Base-by-base conservation (phyloP, 805 yeast genomes). In the Cyberlindnera nakhonratchasimensis region DNA sequence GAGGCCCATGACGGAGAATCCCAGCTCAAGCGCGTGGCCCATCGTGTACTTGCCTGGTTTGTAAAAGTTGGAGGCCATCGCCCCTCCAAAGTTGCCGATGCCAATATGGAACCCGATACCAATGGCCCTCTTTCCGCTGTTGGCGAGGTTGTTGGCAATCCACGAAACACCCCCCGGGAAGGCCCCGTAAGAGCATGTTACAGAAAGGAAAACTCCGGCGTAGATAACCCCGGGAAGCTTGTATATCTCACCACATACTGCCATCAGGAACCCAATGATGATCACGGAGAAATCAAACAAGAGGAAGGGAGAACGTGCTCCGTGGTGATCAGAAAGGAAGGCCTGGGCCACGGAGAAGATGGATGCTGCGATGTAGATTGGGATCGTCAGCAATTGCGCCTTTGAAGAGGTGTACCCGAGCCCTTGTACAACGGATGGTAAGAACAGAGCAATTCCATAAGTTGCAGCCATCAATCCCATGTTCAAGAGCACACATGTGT, bases 361-460 rank as follows among this genome's bases (percentile, higher is more conserved):
- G 2, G 66, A 61, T 3, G 68, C 69, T 14, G 58, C 60, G 14
- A 63, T 50, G 48, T 70, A 70, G 3, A 68, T 58, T 2, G 75
- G 75, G 20, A 69, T 65, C 2, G 73, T 62, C 68, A 71, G 52
- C 22, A 69, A 57, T 52, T 71, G 74, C 0, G 74, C 67, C 18
- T 48, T 54, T 5, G 69, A 57, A 6, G 65, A 54, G 17, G 69
- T 50, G 51, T 67, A 70, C 1, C 75, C 75, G 38, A 71, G 50
- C 2, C 41, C 46, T 28, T 57, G 61, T 42, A 71, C 59, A 42
- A 71, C 71, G 13, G 73, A 61, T 14, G 75, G 75, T 22, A 70
- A 50, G 39, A 70, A 68, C 29, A 66, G 55, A 7, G 73, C 60
- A 12, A 69, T 47, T 10, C 64, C 69, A 42, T 67, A 67, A 6